Evolutionary conservation across 192 early-diverging fungal species (phyloP).

Genomic region (Linnemannia schmuckeri): DNA sequence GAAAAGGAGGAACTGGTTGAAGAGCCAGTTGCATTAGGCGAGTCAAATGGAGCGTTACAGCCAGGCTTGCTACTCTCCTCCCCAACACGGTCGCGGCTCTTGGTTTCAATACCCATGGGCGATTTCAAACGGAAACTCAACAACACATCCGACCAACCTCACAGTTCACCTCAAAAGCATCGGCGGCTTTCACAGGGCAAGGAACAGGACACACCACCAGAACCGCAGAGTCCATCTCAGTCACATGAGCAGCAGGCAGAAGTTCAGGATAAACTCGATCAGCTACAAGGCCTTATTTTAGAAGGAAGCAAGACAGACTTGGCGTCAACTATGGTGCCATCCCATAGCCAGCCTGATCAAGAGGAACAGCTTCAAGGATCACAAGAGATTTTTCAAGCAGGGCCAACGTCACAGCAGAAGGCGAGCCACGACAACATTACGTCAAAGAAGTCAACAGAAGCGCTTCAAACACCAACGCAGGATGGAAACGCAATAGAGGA

Average conservation of each 20-base stretch:
- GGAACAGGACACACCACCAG: background rate
- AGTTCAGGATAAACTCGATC: background rate
- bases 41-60: background rate
- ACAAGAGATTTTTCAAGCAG: background rate
- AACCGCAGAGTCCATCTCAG: background rate
- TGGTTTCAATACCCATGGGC: constrained; percentile 22
- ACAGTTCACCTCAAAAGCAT: constrained; percentile 1
- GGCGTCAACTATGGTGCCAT: background rate
- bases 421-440: background rate
- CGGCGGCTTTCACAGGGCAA: constrained; percentile 10
- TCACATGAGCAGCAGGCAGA: background rate
- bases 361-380: background rate
- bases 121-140: constrained; percentile 8
- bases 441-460: background rate
- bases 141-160: background rate
- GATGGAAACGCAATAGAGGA: background rate
- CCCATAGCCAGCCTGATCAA: background rate
- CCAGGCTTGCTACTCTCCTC: background rate
- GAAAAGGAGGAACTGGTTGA: background rate
- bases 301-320: background rate
- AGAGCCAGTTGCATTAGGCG: background rate
- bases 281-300: background rate
- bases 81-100: background rate
- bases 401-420: background rate
- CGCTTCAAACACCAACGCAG: background rate